Evolutionary conservation across 306 rosid species (phyloP), one percentile per base, ranked within the genome.

Genomic region (Prunus padus): DNA sequence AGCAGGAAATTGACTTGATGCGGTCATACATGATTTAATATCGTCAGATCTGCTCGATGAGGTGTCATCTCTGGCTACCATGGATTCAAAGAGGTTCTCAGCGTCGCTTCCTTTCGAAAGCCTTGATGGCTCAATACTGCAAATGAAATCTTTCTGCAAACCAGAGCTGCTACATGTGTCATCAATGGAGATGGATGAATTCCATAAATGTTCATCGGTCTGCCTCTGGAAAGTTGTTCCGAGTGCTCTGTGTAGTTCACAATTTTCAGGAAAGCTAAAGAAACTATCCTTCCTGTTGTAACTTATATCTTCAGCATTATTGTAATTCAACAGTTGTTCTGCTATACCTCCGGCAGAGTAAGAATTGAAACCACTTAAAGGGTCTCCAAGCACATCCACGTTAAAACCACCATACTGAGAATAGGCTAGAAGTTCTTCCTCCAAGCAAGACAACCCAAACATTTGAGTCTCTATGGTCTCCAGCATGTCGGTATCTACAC

Each of bases 221-320:
- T 72, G 77, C 30, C 59, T 20, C 79, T 71, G 79, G 31, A 78
- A 56, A 82, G 76, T 45, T 66, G 88, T 76, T 54, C 86, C 93
- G 80, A 87, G 86, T 73, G 87, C 89, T 84, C 80, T 73, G 77
- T 85, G 88, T 79, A 89, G 88, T 79, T 86, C 97, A 73, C 79
- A 76, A 64, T 78, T 89, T 5, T 82, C 70, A 11, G 89, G 88
- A 77, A 87, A 84, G 64, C 75, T 75, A 68, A 77, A 79, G 67
- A 76, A 76, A 78, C 67, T 78, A n/a, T 76, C 72, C 71, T 49
- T 55, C 63, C 50, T 75, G 67, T 65, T 67, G 63, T 44, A 37
- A 68, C 40, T 69, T 61, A 73, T 62, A 65, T 67, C 73, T 69
- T 68, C n/a, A 20, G 64, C 75, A 65, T 57, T 71, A 71, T 46